phyloP scores from a whole-genome alignment of 768 basidiomycete genomes.

The Strobilomyces confusus region DNA sequence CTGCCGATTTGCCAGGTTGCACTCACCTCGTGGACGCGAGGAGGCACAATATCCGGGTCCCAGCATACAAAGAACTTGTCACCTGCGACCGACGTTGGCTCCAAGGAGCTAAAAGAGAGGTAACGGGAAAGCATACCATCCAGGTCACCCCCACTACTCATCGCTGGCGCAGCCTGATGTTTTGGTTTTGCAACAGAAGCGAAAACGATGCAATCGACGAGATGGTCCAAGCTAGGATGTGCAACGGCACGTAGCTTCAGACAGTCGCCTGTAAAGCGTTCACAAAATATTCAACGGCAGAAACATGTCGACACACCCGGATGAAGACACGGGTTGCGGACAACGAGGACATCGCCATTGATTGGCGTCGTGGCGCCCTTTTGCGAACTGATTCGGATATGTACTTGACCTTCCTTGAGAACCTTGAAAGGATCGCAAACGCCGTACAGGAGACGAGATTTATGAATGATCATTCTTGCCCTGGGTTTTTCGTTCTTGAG shows the following conservation, averaged over 20 bases:
- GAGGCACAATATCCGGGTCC: conserved; percentile 61
- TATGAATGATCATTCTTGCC: conserved; percentile 56
- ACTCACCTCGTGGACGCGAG: conserved; percentile 48
- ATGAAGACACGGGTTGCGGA: conserved; percentile 67
- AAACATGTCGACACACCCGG: conserved; percentile 40
- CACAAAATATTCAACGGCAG: neutral
- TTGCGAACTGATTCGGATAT: conserved; percentile 53
- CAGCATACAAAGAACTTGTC: conserved; percentile 69
- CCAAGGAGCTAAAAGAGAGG: neutral
- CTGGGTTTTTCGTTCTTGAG: conserved; percentile 51
- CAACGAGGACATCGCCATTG: conserved; percentile 59
- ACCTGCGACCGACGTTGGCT: conserved; percentile 33
- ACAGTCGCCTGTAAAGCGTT: conserved; percentile 46
- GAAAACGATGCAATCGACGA: conserved; percentile 67
- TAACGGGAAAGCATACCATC: conserved; percentile 38
- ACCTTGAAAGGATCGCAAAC: conserved; percentile 66
- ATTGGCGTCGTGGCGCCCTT: conserved; percentile 53
- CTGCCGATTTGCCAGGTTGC: neutral
- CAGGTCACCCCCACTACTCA: conserved; percentile 68
- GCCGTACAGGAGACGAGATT: conserved; percentile 60
- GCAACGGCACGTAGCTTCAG: conserved; percentile 60
- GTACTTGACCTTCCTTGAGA: conserved; percentile 59
- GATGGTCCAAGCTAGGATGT: conserved; percentile 46
- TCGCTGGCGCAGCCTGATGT: conserved; percentile 59
- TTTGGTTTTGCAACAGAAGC: conserved; percentile 54